Evolutionary conservation across 106 monocot genomes (phyloP).

Genomic region (Acorus calamus): DNA sequence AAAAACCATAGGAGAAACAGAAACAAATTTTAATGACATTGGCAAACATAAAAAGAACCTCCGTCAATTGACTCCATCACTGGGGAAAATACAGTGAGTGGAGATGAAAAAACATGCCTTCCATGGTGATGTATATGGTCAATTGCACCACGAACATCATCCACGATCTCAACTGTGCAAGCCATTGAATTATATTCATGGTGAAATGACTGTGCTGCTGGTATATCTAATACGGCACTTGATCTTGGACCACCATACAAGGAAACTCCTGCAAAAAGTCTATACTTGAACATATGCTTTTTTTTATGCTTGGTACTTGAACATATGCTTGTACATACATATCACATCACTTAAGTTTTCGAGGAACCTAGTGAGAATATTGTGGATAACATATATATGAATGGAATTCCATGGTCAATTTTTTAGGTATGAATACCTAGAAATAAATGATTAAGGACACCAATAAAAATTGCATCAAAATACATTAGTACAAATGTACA

Average conservation of each 20-base stretch:
- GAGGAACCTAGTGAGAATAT: no score
- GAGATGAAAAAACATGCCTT: conserved; percentile 29
- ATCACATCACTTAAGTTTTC: no score
- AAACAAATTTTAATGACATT: no score
- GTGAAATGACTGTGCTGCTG: conserved; percentile 50
- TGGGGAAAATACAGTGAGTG: not conserved
- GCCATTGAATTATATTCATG: conserved; percentile 89
- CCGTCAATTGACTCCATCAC: not conserved
- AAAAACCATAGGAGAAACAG: conserved; percentile 3
- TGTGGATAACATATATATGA: no score
- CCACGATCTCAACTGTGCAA: conserved; percentile 84
- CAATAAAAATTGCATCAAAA: not conserved
- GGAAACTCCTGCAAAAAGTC: conserved; percentile 45
- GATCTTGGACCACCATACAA: conserved; percentile 78
- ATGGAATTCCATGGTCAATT: no score
- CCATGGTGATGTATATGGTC: conserved; percentile 84
- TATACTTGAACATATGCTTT: not conserved
- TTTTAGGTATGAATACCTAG: no score
- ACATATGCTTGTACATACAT: no score
- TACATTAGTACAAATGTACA: not conserved
- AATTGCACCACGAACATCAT: conserved; percentile 72
- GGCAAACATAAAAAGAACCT: not conserved
- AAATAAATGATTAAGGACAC: no score
- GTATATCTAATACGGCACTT: conserved; percentile 52
- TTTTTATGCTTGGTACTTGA: no score